Conservation (phyloP, 345 rosid species). For the Syzygium grande region DNA sequence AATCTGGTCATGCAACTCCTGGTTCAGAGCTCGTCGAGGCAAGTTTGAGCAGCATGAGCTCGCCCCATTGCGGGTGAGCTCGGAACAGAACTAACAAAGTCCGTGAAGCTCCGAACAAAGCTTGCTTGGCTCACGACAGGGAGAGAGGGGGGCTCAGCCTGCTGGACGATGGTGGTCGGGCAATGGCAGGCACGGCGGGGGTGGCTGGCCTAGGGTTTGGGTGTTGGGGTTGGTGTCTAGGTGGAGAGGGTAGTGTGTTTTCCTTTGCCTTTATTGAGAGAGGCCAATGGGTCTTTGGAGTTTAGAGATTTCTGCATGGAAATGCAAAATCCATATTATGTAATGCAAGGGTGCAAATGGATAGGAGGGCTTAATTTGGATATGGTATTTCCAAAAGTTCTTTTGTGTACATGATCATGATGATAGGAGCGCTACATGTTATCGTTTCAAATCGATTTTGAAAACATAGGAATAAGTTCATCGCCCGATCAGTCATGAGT, state of each 20-base stretch:
- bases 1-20: background rate
- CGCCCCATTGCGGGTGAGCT: background rate
- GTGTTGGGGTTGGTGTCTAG: background rate
- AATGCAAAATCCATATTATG: background rate
- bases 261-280: background rate
- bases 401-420: background rate
- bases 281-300: background rate
- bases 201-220: background rate
- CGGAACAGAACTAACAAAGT: background rate
- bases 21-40: background rate
- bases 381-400: background rate
- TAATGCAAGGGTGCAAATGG: background rate
- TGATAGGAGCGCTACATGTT: background rate
- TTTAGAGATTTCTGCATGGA: background rate
- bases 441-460: background rate
- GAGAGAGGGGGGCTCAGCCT: no score
- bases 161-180: background rate
- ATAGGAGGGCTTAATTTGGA: background rate
- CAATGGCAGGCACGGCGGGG: background rate
- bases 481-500: background rate
- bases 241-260: background rate
- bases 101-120: background rate
- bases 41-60: background rate
- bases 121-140: background rate
- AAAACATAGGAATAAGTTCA: background rate